Conservation (phyloP, 441 rosid species). For the Eutrema salsugineum region DNA sequence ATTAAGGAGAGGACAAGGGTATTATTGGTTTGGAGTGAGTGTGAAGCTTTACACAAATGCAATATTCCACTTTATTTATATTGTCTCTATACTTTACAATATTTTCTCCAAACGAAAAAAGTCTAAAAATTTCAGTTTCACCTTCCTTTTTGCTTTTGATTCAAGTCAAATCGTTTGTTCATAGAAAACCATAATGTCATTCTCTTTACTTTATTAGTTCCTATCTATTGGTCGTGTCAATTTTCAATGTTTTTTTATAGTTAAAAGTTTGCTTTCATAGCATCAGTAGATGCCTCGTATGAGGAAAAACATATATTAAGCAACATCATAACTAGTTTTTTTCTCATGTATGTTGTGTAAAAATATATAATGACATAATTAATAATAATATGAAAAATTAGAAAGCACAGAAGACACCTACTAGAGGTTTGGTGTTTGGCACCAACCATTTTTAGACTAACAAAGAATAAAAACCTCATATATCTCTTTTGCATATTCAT, state of each 20-base stretch:
- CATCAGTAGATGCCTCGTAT: constrained; percentile 13
- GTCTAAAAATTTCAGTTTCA: constrained; percentile 28
- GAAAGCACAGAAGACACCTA: constrained; percentile 18
- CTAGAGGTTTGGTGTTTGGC: constrained; percentile 29
- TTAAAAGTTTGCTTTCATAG: constrained; percentile 23
- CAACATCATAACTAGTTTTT: constrained; percentile 14
- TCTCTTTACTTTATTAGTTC: neutral
- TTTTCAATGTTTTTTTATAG: constrained; percentile 2
- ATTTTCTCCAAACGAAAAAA: constrained; percentile 2
- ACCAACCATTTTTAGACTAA: constrained; percentile 25
- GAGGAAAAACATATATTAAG: constrained; percentile 15
- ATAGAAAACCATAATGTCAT: constrained; percentile 3
- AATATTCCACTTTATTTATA: neutral
- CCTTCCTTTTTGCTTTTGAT: constrained; percentile 35
- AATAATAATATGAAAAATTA: constrained; percentile 13
- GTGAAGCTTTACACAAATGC: constrained; percentile 31
- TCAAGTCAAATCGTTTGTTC: constrained; percentile 25
- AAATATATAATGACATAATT: constrained; percentile 4
- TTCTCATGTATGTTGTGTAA: constrained; percentile 12
- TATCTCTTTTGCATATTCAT: constrained; percentile 21
- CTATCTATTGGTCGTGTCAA: neutral
- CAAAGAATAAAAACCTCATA: constrained; percentile 29
- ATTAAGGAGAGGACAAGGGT: constrained; percentile 3
- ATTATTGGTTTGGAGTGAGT: constrained; percentile 20
- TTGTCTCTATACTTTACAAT: neutral